Evolutionary conservation across 768 basidiomycete species (phyloP), one percentile per base, ranked within the genome.

Genomic region (Pisolithus tinctorius): DNA sequence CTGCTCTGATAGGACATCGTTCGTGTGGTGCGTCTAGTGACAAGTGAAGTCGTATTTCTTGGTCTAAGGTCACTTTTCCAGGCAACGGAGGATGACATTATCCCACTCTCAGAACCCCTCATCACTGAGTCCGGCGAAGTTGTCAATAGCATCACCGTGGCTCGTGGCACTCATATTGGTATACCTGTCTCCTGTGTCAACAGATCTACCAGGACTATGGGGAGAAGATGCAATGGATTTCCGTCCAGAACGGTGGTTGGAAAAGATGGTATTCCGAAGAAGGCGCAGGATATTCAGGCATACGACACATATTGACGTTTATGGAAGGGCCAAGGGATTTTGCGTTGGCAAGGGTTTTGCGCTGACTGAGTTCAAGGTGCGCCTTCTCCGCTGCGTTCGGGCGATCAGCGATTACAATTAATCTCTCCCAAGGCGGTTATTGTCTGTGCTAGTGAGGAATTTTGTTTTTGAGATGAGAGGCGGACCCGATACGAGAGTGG

Each of bases 221-320:
- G 86, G 86, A 1, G 58, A 70, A 0, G 76, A 82, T 51, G 75
- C 82, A 4, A 71, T 73, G 23, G 74, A 74, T 44, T 88, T 82
- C 63, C 70, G 75, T 39, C 86, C 85, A 0, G 80, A 81, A 50
- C 71, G 86, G 5, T 88, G 86, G 86, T 66, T 86, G 8, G 57
- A 56, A 4, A 66, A 20, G 4, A 55, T 63, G 5, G 55, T 57
- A 3, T 41, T 39, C 9, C 37, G 20, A 20, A 20, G 20, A 20
- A 39, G 26, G 70, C 72, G 0, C 71, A 71, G 34, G 71, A 72
- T 25, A 66, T 78, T 2, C 73, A 74, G 55, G 80, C 78, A 13
- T 67, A 79, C 54, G 72, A 0, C 78, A 81, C 36, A 37, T 9
- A 37, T 20, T 20, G 20, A 20, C 20, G 20, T 20, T 20, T 20